These are phyloP conservation scores for Nicotiana noctiflora DNA, from an alignment of 257 asterid genomes.

Conservation along the genomic window DNA sequence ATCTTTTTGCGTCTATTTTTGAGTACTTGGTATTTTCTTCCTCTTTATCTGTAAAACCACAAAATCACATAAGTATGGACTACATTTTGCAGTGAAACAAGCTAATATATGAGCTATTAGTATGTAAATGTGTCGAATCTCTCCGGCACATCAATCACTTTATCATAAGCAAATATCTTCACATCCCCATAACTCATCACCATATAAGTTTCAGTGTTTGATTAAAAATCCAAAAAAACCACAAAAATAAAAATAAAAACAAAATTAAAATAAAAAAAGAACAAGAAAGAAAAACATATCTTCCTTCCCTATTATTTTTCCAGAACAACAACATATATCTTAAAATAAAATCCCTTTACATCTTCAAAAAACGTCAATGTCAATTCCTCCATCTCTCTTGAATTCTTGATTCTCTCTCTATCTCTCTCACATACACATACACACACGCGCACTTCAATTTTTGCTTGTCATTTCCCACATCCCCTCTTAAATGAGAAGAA, in stretches of 20 bases:
- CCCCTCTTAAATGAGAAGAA: not conserved
- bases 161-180: not conserved
- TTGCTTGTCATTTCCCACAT: not conserved
- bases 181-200: not conserved
- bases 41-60: too few relatives aligned
- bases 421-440: too few relatives aligned
- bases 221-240: not conserved
- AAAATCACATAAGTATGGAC: too few relatives aligned
- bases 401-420: not conserved
- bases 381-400: conserved; percentile 1
- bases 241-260: not conserved
- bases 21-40: too few relatives aligned
- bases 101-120: too few relatives aligned
- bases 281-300: not conserved
- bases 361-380: conserved; percentile 4
- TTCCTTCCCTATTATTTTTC: not conserved
- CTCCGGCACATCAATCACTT: too few relatives aligned
- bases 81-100: too few relatives aligned
- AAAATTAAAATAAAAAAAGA: not conserved
- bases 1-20: too few relatives aligned
- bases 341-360: not conserved
- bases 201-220: not conserved
- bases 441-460: not conserved
- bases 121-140: too few relatives aligned
- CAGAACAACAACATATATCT: not conserved